Percentiles rank a stretch among this genome's conserved stretches.
phyloP scores from a whole-genome alignment of 768 basidiomycete species.

The Boletus eberwhitei region DNA sequence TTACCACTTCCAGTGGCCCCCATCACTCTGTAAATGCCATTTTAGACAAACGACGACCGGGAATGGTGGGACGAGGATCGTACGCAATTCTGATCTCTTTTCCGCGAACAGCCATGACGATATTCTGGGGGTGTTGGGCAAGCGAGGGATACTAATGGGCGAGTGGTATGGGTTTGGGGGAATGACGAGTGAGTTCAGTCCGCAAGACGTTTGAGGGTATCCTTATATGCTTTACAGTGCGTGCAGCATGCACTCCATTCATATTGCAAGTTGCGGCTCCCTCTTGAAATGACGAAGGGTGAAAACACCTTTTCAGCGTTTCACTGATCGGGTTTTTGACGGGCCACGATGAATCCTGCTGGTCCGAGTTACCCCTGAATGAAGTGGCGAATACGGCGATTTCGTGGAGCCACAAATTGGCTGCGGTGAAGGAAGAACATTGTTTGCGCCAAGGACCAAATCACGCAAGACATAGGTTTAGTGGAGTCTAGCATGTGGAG shows the following conservation, averaged over 20 bases:
- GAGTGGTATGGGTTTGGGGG: neutral
- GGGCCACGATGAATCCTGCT: conserved; percentile 28
- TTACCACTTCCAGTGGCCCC: conserved; percentile 36
- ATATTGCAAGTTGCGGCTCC: conserved; percentile 20
- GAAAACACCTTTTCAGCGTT: conserved; percentile 20
- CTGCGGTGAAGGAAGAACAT: neutral
- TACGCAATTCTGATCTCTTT: conserved; percentile 35
- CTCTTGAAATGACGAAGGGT: neutral
- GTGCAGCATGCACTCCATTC: conserved; percentile 11
- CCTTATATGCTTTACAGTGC: conserved; percentile 18
- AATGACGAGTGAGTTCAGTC: neutral
- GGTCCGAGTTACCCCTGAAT: conserved; percentile 6
- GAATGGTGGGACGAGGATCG: neutral
- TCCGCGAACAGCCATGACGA: conserved; percentile 24
- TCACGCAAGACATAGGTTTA: conserved; percentile 1
- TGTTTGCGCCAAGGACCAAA: neutral
- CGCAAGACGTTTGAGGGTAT: neutral
- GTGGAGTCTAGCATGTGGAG: conserved; percentile 9
- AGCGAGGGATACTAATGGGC: neutral
- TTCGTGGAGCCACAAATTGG: conserved; percentile 7
- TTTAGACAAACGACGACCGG: neutral
- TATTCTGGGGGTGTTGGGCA: neutral
- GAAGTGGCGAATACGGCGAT: conserved; percentile 10
- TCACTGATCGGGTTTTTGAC: conserved; percentile 25
- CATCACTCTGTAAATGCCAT: conserved; percentile 28